Evolutionary conservation across 1,284 basidiomycete species (phyloP), one percentile per base, ranked within the genome.

Genomic region (Apiotrichum akiyoshidainum): DNA sequence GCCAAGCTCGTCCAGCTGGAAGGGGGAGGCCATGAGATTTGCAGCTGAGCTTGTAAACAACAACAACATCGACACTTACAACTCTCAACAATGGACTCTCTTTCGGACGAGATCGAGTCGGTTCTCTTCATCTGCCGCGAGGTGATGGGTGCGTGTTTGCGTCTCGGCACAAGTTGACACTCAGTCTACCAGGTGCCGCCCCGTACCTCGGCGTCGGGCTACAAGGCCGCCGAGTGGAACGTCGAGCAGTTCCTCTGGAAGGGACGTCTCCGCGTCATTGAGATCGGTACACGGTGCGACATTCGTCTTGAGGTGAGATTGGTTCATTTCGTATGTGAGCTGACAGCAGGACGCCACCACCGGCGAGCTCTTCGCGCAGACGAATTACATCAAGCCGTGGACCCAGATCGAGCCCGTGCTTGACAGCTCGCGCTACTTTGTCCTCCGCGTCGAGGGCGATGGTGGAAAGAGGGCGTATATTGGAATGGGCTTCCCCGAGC

Each of bases 391-490:
- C 69, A 82, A 87, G 12, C 81, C 84, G 37, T 75, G 71, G 67
- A 88, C 90, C 8, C 87, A 86, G 33, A 92, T 98, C 19, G 96
- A 99, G 71, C 89, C 93, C 9, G 94, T 98, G 8, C 83, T 99
- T 31, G 95, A 99, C 77, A 95, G 91, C 0, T 94, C 91, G 11
- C 85, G 95, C 49, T 99, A 98, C 78, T 97, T 97, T 76, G 94
- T 97, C 8, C 81, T 98, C 34, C 84, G 92, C 54, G 88, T 97
- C 2, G 93, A 94, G 78, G 76, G 79, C 21, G 90, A 93, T 65
- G 81, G 81, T 17, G 91, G 91, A 14, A 86, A 84, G 76, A 87
- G 90, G 71, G 92, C 92, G 1, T 95, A 92, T 71, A 90, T 97
- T 59, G 93, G 93, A 5, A 88, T 96, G 84, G 92, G 94, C 10